phyloP scores from a whole-genome alignment of 331 rosid genomes.

The Ulmus americana region DNA sequence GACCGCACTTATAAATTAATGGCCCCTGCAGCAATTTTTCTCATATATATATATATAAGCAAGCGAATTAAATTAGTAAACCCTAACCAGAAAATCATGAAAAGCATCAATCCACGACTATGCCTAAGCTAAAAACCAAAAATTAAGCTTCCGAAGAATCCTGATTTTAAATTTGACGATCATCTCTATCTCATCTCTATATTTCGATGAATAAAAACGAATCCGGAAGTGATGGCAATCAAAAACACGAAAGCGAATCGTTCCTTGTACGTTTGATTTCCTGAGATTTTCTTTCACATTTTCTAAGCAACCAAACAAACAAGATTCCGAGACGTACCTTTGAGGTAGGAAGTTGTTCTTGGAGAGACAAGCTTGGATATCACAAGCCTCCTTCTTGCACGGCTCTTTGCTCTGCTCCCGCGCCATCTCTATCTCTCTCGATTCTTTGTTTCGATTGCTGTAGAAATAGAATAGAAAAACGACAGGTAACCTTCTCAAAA shows the following conservation, averaged over 20 bases:
- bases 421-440: constrained; percentile 25
- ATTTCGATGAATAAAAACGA: neutral
- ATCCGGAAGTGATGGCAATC: neutral
- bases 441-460: neutral
- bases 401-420: constrained; percentile 60
- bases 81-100: neutral
- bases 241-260: neutral
- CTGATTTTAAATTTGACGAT: neutral
- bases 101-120: neutral
- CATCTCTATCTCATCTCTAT: neutral
- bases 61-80: neutral
- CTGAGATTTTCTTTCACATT: neutral
- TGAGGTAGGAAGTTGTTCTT: constrained; percentile 69
- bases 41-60: neutral
- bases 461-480: neutral
- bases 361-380: constrained; percentile 87
- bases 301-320: constrained; percentile 12
- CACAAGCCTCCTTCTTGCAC: constrained; percentile 93
- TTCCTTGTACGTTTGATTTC: neutral
- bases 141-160: neutral
- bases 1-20: neutral
- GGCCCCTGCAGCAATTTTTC: too few species aligned
- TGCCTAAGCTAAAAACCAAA: neutral
- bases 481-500: neutral
- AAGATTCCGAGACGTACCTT: constrained; percentile 29